These are phyloP conservation scores for Verbascum thapsus DNA, from an alignment of 257 asterid genomes.

Conservation along the genomic window DNA sequence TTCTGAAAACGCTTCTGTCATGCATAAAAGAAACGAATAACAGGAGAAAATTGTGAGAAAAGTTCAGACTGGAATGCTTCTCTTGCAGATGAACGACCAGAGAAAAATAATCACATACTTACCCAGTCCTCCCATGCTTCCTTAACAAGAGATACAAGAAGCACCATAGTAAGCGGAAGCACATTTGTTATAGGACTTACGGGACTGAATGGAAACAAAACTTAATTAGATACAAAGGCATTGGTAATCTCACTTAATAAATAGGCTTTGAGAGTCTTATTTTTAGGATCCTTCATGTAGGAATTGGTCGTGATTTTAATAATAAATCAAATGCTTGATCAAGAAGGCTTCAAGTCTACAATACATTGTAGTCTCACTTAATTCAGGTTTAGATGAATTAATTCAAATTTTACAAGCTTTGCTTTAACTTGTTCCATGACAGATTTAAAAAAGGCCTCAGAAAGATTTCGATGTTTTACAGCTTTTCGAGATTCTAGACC, in stretches of 20 bases:
- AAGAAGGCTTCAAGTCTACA: conserved; percentile 1
- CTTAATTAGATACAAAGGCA: conserved; percentile 32
- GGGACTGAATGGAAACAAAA: conserved; percentile 70
- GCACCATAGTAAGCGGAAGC: conserved; percentile 95
- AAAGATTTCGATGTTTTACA: too few relatives aligned
- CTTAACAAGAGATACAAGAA: conserved; percentile 91
- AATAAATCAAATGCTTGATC: neutral
- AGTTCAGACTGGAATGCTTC: conserved; percentile 25
- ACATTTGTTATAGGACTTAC: conserved; percentile 98
- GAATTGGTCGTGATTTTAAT: neutral
- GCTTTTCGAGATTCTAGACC: too few relatives aligned
- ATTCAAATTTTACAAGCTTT: neutral
- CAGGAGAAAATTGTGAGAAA: conserved; percentile 37
- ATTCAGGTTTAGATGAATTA: conserved; percentile 5
- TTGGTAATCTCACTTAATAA: too few relatives aligned
- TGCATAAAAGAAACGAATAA: conserved; percentile 36
- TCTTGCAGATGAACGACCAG: conserved; percentile 23
- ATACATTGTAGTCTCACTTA: conserved; percentile 4
- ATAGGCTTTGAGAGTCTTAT: conserved; percentile 4
- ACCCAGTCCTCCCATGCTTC: conserved; percentile 99
- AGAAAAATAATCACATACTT: conserved; percentile 41
- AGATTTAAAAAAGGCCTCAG: too few relatives aligned
- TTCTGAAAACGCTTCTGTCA: conserved; percentile 95
- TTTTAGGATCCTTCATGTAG: neutral
- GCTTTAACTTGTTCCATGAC: too few relatives aligned